These are phyloP conservation scores for Amylocarpus encephaloides DNA, from an alignment of 2,329 filamentous ascomycete species.

Conservation along the genomic window DNA sequence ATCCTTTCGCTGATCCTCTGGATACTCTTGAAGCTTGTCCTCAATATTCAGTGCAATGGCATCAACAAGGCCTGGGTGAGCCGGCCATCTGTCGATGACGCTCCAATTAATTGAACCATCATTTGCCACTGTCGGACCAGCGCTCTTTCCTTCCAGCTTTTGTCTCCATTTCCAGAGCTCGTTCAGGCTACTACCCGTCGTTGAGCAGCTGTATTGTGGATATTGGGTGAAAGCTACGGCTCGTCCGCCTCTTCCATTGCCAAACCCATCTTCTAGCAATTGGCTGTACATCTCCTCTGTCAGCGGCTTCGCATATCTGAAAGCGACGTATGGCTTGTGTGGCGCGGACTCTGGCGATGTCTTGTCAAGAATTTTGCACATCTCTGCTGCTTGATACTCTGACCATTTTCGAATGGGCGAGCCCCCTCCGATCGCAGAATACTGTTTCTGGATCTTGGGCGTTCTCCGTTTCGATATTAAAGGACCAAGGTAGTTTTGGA, in stretches of 20 bases:
- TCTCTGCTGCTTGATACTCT: constrained; percentile 85
- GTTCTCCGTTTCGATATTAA: constrained; percentile 81
- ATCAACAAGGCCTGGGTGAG: constrained; percentile 82
- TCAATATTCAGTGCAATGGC: constrained; percentile 92
- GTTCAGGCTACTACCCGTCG: constrained; percentile 91
- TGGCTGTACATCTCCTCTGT: constrained; percentile 90
- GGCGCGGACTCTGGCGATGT: constrained; percentile 89
- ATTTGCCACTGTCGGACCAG: constrained; percentile 22
- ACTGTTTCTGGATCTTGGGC: constrained; percentile 95
- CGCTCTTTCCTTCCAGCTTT: constrained; percentile 72
- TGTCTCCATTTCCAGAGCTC: constrained; percentile 97
- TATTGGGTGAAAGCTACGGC: constrained; percentile 98
- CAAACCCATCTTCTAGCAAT: constrained; percentile 83
- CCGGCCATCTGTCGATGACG: constrained; percentile 96
- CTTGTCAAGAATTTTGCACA: constrained; percentile 94
- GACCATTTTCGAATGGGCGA: constrained; percentile 98
- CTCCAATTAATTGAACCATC: constrained; percentile 84
- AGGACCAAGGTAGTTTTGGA: constrained; percentile 86
- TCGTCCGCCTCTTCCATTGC: constrained; percentile 79
- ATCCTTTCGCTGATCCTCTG: constrained; percentile 68
- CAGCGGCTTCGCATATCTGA: constrained; percentile 87
- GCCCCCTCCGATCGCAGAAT: constrained; percentile 91
- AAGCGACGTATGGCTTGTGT: constrained; percentile 95
- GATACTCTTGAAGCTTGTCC: constrained; percentile 75
- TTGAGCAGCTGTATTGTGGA: constrained; percentile 96